A percentile compares a stretch with the other conserved stretches of the same genome.
These are phyloP conservation scores for Aureobasidium sp. DNA, from an alignment of 2,329 filamentous ascomycete species.

Conservation along the genomic window DNA sequence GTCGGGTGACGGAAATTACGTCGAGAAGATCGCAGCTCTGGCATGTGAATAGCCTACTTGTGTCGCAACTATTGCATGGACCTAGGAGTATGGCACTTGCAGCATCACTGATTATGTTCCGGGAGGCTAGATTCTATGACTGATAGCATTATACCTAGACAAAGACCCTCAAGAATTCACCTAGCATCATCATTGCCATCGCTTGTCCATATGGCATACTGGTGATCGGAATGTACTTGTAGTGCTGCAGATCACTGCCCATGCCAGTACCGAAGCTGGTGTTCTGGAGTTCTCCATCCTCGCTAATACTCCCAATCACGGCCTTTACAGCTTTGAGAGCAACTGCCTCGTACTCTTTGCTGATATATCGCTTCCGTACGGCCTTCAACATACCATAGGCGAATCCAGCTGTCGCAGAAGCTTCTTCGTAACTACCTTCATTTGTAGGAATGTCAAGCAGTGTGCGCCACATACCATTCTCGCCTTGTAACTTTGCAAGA, in stretches of 20 bases:
- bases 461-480: constrained; percentile 64
- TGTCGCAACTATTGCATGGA: background rate
- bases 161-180: constrained; percentile 60
- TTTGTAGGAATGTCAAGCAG: constrained; percentile 58
- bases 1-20: background rate
- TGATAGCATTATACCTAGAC: constrained; percentile 28
- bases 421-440: constrained; percentile 66
- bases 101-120: background rate
- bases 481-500: constrained; percentile 51
- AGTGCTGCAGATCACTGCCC: constrained; percentile 65
- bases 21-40: background rate
- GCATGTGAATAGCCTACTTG: background rate
- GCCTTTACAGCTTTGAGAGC: constrained; percentile 60
- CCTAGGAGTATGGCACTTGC: background rate
- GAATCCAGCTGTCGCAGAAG: constrained; percentile 72
- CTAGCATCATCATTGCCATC: constrained; percentile 75
- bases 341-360: constrained; percentile 50
- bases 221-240: constrained; percentile 66
- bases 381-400: constrained; percentile 73
- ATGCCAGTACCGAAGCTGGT: constrained; percentile 74
- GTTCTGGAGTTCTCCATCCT: constrained; percentile 61
- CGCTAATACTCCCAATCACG: constrained; percentile 57
- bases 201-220: constrained; percentile 80
- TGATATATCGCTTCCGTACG: constrained; percentile 60
- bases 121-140: background rate